phyloP scores from a whole-genome alignment of 2,329 filamentous ascomycete species.

The Taxawa tesnikishii region DNA sequence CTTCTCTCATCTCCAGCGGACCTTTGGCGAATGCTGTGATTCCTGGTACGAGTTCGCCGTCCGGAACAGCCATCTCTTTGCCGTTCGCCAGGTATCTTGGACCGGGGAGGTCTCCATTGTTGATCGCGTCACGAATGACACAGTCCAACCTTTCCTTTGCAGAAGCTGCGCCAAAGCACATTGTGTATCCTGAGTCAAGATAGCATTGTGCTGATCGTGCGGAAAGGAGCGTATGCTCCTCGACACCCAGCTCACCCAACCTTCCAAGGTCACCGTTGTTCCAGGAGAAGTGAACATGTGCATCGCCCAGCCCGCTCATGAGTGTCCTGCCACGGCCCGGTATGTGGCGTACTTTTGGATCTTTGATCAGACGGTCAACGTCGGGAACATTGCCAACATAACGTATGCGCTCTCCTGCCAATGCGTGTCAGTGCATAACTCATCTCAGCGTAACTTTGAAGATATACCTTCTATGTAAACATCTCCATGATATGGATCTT shows the following conservation, averaged over 20 bases:
- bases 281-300: conserved; percentile 38
- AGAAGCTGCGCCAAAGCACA: conserved; percentile 36
- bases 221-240: conserved; percentile 36
- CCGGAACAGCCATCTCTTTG: conserved; percentile 33
- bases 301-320: conserved; percentile 38
- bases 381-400: conserved; percentile 22
- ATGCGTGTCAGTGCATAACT: too few relatives aligned
- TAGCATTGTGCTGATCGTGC: conserved; percentile 31
- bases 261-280: conserved; percentile 30
- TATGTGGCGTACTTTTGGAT: conserved; percentile 24
- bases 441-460: not conserved
- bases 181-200: conserved; percentile 38
- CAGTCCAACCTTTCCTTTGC: conserved; percentile 34
- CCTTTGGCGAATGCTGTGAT: conserved; percentile 28
- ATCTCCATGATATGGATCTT: conserved; percentile 25
- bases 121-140: conserved; percentile 37
- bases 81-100: conserved; percentile 37
- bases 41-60: conserved; percentile 31
- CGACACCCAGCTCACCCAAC: conserved; percentile 30
- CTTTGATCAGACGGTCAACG: conserved; percentile 14
- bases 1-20: conserved; percentile 16
- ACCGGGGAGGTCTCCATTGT: conserved; percentile 34
- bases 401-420: conserved; percentile 19
- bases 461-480: conserved; percentile 25
- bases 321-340: conserved; percentile 31